These are phyloP conservation scores for Eucalyptus guilfoylei DNA, from an alignment of 345 rosid species.

Conservation along the genomic window DNA sequence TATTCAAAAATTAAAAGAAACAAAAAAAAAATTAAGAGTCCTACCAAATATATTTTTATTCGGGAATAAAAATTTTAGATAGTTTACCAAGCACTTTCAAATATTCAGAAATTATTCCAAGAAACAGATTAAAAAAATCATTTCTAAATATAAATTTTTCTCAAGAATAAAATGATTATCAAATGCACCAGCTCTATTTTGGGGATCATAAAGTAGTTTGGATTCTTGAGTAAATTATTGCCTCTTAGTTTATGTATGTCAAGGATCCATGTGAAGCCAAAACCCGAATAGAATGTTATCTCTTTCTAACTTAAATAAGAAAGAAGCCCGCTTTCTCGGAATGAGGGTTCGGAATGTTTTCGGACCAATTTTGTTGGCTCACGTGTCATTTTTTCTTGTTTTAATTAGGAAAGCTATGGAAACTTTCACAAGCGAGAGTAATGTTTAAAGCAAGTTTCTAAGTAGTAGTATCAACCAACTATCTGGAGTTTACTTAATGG, in stretches of 20 bases:
- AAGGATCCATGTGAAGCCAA: neutral
- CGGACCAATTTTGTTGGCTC: neutral
- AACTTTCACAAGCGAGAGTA: neutral
- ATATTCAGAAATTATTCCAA: accelerated
- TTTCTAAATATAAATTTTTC: accelerated
- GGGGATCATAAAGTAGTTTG: neutral
- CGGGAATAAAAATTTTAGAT: accelerated
- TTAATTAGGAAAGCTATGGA: neutral
- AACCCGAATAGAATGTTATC: neutral
- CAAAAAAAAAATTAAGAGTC: no score
- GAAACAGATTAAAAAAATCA: accelerated
- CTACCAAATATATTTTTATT: no score
- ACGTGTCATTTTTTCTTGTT: neutral
- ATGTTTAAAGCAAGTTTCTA: neutral
- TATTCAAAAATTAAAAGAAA: no score
- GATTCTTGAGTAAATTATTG: neutral
- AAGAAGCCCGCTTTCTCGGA: neutral
- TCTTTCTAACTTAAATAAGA: neutral
- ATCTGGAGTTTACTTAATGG: neutral
- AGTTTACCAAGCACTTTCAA: no score
- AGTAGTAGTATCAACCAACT: neutral
- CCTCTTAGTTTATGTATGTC: neutral
- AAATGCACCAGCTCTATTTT: neutral
- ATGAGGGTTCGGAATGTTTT: neutral
- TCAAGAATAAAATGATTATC: accelerated